These are phyloP conservation scores for Phanerodontia chrysosporium DNA, from an alignment of 768 basidiomycete species.

Conservation along the genomic window DNA sequence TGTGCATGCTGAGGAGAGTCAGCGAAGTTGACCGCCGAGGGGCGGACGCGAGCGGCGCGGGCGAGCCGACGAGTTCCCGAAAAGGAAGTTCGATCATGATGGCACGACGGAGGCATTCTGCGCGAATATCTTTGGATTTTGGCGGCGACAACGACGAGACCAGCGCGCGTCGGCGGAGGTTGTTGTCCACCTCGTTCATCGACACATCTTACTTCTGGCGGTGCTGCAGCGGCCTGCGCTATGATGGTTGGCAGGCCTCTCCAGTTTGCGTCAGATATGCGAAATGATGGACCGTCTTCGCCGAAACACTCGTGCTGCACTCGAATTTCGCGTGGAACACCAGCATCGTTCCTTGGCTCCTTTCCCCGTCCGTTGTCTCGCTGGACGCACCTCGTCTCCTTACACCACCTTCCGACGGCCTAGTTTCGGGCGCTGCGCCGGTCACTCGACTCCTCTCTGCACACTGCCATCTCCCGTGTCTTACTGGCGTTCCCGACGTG, in stretches of 20 bases:
- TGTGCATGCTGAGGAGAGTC: too few species aligned
- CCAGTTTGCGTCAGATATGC: conserved; percentile 4
- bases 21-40: too few species aligned
- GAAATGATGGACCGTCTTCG: conserved; percentile 6
- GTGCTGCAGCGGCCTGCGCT: conserved; percentile 1
- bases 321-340: not conserved
- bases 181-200: not conserved
- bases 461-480: not conserved
- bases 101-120: not conserved
- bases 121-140: not conserved
- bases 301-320: conserved; percentile 1
- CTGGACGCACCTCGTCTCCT: not conserved
- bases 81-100: too few species aligned
- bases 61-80: too few species aligned
- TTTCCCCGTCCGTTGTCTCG: not conserved
- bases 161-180: not conserved
- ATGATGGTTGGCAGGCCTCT: conserved; percentile 13
- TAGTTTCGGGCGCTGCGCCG: not conserved
- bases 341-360: not conserved
- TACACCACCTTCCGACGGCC: not conserved
- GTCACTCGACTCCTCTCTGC: not conserved
- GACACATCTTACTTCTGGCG: not conserved
- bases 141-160: not conserved
- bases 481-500: not conserved
- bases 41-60: too few species aligned